Evolutionary conservation across 805 yeast genomes (phyloP), one percentile per base, ranked within the genome.

Genomic region (Wickerhamiella azymoides): DNA sequence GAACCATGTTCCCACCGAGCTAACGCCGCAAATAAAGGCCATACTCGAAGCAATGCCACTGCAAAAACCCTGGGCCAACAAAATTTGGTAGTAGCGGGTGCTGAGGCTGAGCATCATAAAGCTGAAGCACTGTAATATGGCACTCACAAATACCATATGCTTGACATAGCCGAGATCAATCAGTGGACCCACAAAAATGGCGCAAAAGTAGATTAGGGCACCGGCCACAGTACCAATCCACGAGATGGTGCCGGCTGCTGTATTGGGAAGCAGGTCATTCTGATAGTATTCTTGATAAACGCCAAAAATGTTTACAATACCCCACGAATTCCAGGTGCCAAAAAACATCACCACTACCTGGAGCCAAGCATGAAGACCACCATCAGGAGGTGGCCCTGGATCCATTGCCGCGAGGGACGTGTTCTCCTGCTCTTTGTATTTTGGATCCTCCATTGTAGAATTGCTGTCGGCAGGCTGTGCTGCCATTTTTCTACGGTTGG

Each of bases 51-150:
- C 74, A 1, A 71, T 43, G 0, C 76, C 75, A 37, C 68, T 56
- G 8, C 74, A 68, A 13, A 72, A 54, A 26, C 80, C 73, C 57
- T 73, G 76, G 8, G 73, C 65, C 11, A 76, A 57, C 30, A 77
- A 62, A 46, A 77, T 69, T 47, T 76, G 80, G 53, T 68, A 72
- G 13, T 71, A 62, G 9, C 63, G 55, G 2, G 59, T 58, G 37
- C 73, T 68, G 40, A 62, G 51, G 21, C 61, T 55, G 7, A 54
- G 49, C 52, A 62, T 52, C 62, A 64, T 60, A 25, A 59, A 43
- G 5, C 61, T 57, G 16, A 55, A 50, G 25, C 51, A 50, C 40
- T 56, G 53, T 10, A 55, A 19, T 4, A 59, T 24, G 3, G 56
- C 50, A 7, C 61, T 62, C 3, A 43, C 42, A 19, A 55, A 45